phyloP scores from a whole-genome alignment of 352 stramenopile genomes.

The Phytophthora ramorum region DNA sequence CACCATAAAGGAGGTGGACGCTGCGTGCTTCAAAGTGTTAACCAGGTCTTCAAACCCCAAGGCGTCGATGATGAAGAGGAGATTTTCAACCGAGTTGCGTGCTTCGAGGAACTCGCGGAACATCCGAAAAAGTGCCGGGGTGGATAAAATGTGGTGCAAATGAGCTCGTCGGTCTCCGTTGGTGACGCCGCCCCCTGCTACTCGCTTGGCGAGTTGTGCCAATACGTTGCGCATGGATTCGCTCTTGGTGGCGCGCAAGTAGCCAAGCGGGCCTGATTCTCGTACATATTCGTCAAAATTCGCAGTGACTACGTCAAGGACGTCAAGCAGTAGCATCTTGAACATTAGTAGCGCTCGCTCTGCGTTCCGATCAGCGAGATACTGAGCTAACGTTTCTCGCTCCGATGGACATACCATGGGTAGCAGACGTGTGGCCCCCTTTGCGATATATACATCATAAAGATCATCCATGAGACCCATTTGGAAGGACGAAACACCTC shows the following conservation, averaged over 20 bases:
- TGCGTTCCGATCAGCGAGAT: slow-evolving; percentile 49
- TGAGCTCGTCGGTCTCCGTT: slow-evolving; percentile 53
- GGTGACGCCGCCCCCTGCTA: slow-evolving; percentile 26
- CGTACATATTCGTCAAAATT: slow-evolving; percentile 69
- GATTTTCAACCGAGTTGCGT: slow-evolving; percentile 63
- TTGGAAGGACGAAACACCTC: slow-evolving; percentile 53
- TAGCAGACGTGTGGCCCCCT: slow-evolving; percentile 44
- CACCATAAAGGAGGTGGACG: slow-evolving; percentile 9
- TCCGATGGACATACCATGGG: slow-evolving; percentile 63
- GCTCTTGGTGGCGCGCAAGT: slow-evolving; percentile 40
- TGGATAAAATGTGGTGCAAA: slow-evolving; percentile 62
- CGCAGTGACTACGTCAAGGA: slow-evolving; percentile 58
- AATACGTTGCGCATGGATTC: slow-evolving; percentile 67
- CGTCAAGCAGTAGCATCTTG: slow-evolving; percentile 74
- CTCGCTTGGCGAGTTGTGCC: slow-evolving; percentile 50
- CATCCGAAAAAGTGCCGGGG: slow-evolving; percentile 53
- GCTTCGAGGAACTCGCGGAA: slow-evolving; percentile 66
- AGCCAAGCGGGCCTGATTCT: slow-evolving; percentile 46
- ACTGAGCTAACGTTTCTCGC: slow-evolving; percentile 52
- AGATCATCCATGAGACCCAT: slow-evolving; percentile 67
- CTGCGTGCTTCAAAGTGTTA: slow-evolving; percentile 53
- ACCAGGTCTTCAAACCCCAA: slow-evolving; percentile 73
- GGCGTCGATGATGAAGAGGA: slow-evolving; percentile 75
- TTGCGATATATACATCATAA: slow-evolving; percentile 62
- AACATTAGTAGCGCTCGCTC: slow-evolving; percentile 54